Evolutionary conservation across 192 early-diverging fungal species (phyloP).

Genomic region (Backusella luteola): DNA sequence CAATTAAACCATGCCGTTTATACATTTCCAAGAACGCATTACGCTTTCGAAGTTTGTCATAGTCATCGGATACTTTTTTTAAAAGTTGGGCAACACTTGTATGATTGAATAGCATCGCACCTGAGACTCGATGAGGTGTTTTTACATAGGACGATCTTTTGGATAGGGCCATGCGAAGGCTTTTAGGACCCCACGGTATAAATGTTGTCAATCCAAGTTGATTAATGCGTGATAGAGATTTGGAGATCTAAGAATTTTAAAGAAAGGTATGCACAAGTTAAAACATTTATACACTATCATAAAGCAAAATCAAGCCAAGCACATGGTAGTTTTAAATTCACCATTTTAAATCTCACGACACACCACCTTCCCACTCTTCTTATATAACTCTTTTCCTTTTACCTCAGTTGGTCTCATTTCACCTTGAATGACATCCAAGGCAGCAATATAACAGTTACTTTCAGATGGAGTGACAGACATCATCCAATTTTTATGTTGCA

Average conservation of each 20-base stretch:
- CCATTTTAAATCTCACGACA: too few relatives aligned
- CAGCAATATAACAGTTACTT: conserved; percentile 93
- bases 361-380: too few relatives aligned
- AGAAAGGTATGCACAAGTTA: too few relatives aligned
- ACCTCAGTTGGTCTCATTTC: conserved; percentile 96
- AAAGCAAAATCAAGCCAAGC: too few relatives aligned
- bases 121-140: conserved; percentile 89
- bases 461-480: conserved; percentile 90
- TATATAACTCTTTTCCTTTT: background rate
- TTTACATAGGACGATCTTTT: conserved; percentile 90
- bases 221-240: conserved; percentile 90
- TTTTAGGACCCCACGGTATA: conserved; percentile 98
- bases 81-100: conserved; percentile 92
- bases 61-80: conserved; percentile 88
- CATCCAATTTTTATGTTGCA: conserved; percentile 97
- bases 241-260: conserved; percentile 73
- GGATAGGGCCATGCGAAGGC: conserved; percentile 94
- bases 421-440: conserved; percentile 98
- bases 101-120: conserved; percentile 98
- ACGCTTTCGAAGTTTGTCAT: conserved; percentile 89
- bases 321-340: too few relatives aligned
- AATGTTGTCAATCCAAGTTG: conserved; percentile 92
- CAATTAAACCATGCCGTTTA: conserved; percentile 77
- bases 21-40: conserved; percentile 97
- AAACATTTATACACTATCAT: too few relatives aligned